A percentile compares a stretch with the other conserved stretches of the same genome.
phyloP scores from a whole-genome alignment of 305 asterid genomes.

The Fraxinus ornus region DNA sequence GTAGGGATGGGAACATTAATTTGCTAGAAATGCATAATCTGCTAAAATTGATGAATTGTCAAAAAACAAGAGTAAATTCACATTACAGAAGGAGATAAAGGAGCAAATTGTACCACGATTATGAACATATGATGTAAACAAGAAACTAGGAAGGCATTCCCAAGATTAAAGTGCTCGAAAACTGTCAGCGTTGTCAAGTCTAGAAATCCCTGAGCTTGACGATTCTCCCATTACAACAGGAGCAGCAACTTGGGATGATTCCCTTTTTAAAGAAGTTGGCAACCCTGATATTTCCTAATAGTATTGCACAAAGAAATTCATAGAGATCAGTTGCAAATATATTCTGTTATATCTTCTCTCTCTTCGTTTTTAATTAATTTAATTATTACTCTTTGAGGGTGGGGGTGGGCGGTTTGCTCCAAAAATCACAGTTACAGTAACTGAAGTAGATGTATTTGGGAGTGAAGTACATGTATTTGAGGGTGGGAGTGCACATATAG shows the following conservation, averaged over 20 bases:
- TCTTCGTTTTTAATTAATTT: background rate
- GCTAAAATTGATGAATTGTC: background rate
- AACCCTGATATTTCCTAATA: slow-evolving; percentile 81
- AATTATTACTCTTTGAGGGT: background rate
- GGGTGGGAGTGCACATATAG: background rate
- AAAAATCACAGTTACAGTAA: background rate
- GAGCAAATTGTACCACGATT: background rate
- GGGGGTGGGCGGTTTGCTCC: background rate
- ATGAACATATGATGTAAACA: background rate
- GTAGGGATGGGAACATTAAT: background rate
- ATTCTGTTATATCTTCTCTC: background rate
- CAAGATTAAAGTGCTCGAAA: slow-evolving; percentile 44
- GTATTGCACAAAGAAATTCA: background rate
- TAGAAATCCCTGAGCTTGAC: slow-evolving; percentile 74
- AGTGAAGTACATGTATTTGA: background rate
- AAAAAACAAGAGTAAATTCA: background rate
- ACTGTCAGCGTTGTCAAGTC: slow-evolving; percentile 61
- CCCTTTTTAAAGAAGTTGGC: slow-evolving; percentile 70
- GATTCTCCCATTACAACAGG: slow-evolving; percentile 72
- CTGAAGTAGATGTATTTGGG: background rate
- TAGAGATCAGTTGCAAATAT: background rate
- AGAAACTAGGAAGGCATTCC: background rate
- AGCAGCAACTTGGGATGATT: slow-evolving; percentile 44
- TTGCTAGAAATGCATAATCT: background rate
- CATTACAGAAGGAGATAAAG: background rate